Evolutionary conservation across 1,139 yeast species (phyloP).

Genomic region (Geotrichum aggregatum): DNA sequence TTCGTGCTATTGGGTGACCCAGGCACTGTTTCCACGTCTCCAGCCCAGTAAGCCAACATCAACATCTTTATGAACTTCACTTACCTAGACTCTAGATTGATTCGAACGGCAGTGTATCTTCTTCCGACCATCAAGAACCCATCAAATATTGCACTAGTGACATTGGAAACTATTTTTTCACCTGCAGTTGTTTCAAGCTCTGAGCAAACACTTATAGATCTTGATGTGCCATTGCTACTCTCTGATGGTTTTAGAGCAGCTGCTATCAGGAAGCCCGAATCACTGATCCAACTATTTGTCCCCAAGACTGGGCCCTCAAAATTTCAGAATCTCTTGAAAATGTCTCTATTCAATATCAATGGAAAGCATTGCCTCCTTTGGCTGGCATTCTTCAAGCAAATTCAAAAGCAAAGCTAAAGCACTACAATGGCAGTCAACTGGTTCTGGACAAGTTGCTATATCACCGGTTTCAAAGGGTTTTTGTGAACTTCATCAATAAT

Average conservation of each 20-base stretch:
- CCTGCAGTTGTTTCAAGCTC: constrained; percentile 43
- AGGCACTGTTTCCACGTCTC: neutral
- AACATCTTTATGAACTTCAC: neutral
- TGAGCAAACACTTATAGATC: constrained; percentile 23
- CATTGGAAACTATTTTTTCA: constrained; percentile 50
- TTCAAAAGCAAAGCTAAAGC: neutral
- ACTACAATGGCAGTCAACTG: constrained; percentile 34
- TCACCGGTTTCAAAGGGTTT: constrained; percentile 21
- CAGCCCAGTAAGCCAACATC: neutral
- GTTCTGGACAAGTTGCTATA: constrained; percentile 8
- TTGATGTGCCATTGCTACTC: constrained; percentile 23
- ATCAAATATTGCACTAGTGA: constrained; percentile 51
- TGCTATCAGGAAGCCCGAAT: constrained; percentile 49
- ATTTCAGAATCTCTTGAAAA: constrained; percentile 34
- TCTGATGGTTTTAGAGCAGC: constrained; percentile 42
- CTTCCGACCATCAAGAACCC: constrained; percentile 59
- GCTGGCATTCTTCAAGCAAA: constrained; percentile 51
- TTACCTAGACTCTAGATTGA: constrained; percentile 17
- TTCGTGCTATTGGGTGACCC: constrained; percentile 13
- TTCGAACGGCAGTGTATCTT: constrained; percentile 57
- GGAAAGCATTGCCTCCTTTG: constrained; percentile 57
- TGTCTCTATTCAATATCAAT: constrained; percentile 33
- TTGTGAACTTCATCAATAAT: constrained; percentile 21
- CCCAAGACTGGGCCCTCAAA: constrained; percentile 50
- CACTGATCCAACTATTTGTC: constrained; percentile 58